Evolutionary conservation across 805 yeast genomes (phyloP).

Genomic region (Metschnikowia vanudenii): DNA sequence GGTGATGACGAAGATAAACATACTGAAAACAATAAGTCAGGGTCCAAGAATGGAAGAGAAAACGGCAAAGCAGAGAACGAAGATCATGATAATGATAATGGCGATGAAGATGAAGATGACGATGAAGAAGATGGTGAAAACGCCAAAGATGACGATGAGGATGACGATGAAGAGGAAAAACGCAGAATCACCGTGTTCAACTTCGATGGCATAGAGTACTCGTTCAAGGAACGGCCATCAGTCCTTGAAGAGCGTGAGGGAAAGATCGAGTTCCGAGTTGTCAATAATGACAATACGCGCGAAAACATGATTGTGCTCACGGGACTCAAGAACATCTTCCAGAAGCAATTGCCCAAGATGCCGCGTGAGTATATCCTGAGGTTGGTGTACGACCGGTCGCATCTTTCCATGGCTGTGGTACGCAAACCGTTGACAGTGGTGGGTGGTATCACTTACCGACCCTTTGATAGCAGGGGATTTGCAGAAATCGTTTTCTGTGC

Average conservation of each 20-base stretch:
- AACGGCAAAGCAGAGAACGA: constrained; percentile 45
- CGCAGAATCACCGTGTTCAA: constrained; percentile 49
- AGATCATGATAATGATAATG: constrained; percentile 20
- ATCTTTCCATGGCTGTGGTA: constrained; percentile 93
- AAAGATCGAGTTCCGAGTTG: constrained; percentile 91
- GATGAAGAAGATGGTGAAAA: constrained; percentile 9
- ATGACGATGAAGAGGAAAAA: constrained; percentile 42
- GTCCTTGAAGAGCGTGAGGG: constrained; percentile 93
- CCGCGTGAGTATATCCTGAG: constrained; percentile 96
- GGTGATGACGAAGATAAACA: constrained; percentile 8
- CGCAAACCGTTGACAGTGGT: constrained; percentile 92
- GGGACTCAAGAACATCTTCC: constrained; percentile 93
- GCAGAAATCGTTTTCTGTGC: constrained; percentile 99
- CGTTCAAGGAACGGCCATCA: constrained; percentile 89
- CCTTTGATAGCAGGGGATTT: constrained; percentile 84
- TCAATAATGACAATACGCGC: constrained; percentile 85
- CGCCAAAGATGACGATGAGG: constrained; percentile 37
- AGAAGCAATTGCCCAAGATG: constrained; percentile 97
- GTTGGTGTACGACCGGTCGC: constrained; percentile 90
- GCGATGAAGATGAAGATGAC: constrained; percentile 7
- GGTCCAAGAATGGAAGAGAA: constrained; percentile 34
- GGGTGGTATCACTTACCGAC: constrained; percentile 96
- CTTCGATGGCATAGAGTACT: constrained; percentile 76
- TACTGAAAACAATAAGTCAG: constrained; percentile 5
- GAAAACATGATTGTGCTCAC: constrained; percentile 91